Evolutionary conservation across 2,329 filamentous ascomycete genomes (phyloP), one percentile per base, ranked within the genome.

Genomic region (Stachybotrys elegans): DNA sequence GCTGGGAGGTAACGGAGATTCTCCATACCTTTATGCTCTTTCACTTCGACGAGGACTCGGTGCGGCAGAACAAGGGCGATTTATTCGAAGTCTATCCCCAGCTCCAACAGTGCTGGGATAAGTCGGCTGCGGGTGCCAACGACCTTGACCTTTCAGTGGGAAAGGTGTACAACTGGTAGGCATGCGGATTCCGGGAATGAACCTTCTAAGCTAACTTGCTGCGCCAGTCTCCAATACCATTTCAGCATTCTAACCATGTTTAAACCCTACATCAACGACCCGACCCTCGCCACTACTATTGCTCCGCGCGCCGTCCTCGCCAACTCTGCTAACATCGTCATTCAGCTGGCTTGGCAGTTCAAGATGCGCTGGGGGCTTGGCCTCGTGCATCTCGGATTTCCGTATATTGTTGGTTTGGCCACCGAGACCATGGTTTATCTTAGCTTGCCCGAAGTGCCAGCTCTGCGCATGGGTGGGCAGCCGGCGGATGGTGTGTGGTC

Each of bases 331-430:
- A 16, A 22, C 12, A 17, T 22, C 14, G 17, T 43, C 3, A 21
- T 43, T 9, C 14, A 43, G 20, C 19, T 43, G 29, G 41, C 41
- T 6, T 43, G 41, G 41, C 41, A 36, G 7, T 27, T 31, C 31
- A 43, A 43, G 41, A 20, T 25, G 16, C 20, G 23, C 6, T 43
- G 41, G 41, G 41, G 41, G 4, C 41, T 43, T 16, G 41, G 41
- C 29, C 17, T 43, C n/a, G 31, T 35, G 13, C 31, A 43, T 22
- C 7, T 43, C 9, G 31, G 41, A 16, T 43, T 43, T 22, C 31
- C 41, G 4, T 36, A 25, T n/a, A 37, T 43, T 16, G 6, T 36
- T 12, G 41, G 41, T 13, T 8, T 37, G 3, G 41, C 41, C 19
- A 43, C 19, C 4, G 16, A 43, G 41, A 21, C 37, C 13, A 22